Evolutionary conservation across 345 rosid genomes (phyloP).

Genomic region (Brassica nigra): DNA sequence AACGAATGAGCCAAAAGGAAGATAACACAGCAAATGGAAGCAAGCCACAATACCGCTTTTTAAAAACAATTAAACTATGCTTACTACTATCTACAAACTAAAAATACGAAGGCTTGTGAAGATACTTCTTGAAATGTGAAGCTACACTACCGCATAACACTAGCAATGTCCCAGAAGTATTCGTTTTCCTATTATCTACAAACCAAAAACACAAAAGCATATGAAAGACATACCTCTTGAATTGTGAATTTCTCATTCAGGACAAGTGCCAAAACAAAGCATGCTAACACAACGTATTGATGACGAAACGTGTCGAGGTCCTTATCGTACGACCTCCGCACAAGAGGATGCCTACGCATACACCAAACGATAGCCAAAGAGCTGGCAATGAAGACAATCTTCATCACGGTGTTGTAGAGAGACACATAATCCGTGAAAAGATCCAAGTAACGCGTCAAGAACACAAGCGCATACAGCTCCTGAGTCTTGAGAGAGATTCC

Average conservation of each 20-base stretch:
- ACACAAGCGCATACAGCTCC: slow-evolving; percentile 87
- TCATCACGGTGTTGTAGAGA: slow-evolving; percentile 81
- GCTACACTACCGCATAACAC: background rate
- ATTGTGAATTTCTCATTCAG: slow-evolving; percentile 80
- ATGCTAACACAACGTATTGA: slow-evolving; percentile 52
- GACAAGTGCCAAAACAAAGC: slow-evolving; percentile 65
- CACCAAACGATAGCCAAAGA: slow-evolving; percentile 91
- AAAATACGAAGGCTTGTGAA: too few species aligned
- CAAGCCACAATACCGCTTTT: background rate
- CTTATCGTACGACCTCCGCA: slow-evolving; percentile 73
- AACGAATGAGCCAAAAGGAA: slow-evolving; percentile 6
- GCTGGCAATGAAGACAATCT: slow-evolving; percentile 80
- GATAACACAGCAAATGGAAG: slow-evolving; percentile 14
- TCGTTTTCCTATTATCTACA: background rate
- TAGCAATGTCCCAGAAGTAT: background rate
- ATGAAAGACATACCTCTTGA: slow-evolving; percentile 60
- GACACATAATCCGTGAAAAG: slow-evolving; percentile 77
- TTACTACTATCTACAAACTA: too few species aligned
- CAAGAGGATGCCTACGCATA: slow-evolving; percentile 73
- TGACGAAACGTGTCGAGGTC: slow-evolving; percentile 92
- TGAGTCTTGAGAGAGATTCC: slow-evolving; percentile 95
- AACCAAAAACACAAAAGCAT: background rate
- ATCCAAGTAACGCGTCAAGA: slow-evolving; percentile 85
- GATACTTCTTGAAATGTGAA: too few species aligned
- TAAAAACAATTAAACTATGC: too few species aligned